These are phyloP conservation scores for Chlorella sp. DNA, from an alignment of 139 green algal species.

Conservation along the genomic window DNA sequence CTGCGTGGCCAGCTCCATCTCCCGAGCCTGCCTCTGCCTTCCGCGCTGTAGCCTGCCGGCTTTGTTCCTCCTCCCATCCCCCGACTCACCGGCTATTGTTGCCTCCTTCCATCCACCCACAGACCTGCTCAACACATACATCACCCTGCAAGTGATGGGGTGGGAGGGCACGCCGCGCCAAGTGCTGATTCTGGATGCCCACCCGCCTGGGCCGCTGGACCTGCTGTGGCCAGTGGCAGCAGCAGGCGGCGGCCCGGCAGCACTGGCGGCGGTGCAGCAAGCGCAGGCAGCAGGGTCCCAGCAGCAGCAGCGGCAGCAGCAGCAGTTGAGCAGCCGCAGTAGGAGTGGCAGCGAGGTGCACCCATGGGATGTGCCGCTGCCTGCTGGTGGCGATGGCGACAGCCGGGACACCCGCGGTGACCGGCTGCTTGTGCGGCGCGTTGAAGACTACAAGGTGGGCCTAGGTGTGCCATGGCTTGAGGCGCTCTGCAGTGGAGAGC, in stretches of 20 bases:
- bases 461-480: background rate
- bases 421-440: conserved; percentile 30
- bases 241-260: conserved; percentile 3
- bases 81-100: too few species aligned
- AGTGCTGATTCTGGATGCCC: conserved; percentile 50
- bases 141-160: conserved; percentile 48
- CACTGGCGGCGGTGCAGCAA: background rate
- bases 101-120: background rate
- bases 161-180: conserved; percentile 26
- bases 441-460: conserved; percentile 1
- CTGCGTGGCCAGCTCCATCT: too few species aligned
- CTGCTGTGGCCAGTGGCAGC: conserved; percentile 39
- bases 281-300: background rate
- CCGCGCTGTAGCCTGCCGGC: too few species aligned
- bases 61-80: too few species aligned
- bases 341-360: background rate
- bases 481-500: too few species aligned
- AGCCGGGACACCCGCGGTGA: background rate
- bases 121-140: conserved; percentile 54
- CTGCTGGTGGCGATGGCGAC: background rate
- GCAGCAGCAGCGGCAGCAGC: background rate
- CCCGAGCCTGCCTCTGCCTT: too few species aligned
- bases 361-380: conserved; percentile 2
- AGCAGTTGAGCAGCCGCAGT: too few species aligned
- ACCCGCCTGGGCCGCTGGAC: conserved; percentile 31